A percentile compares a stretch with the other conserved stretches of the same genome.
phyloP scores from a whole-genome alignment of 805 yeast genomes.

The Saturnispora kantuleensis region DNA sequence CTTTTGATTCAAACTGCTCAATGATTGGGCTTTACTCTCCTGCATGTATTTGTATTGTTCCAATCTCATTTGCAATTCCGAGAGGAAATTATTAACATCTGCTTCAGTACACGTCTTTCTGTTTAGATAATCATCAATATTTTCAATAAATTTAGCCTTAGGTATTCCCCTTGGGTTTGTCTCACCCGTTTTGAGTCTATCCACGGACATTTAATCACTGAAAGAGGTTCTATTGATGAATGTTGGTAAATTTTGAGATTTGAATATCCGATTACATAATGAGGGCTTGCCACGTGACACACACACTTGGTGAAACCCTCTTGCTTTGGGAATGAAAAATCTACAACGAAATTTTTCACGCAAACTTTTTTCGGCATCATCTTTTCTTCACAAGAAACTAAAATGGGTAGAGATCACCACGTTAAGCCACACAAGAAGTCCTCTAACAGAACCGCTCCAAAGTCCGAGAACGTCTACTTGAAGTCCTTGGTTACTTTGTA shows the following conservation, averaged over 20 bases:
- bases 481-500: constrained; percentile 94
- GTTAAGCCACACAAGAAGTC: constrained; percentile 92
- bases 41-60: constrained; percentile 91
- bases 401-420: constrained; percentile 97
- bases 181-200: constrained; percentile 37
- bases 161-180: constrained; percentile 94
- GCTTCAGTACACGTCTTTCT: constrained; percentile 25
- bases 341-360: background rate
- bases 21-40: constrained; percentile 38
- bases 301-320: background rate
- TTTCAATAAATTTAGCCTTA: constrained; percentile 86
- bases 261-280: too few species aligned
- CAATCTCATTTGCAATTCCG: constrained; percentile 73
- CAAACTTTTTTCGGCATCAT: background rate
- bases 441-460: constrained; percentile 98
- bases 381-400: constrained; percentile 14
- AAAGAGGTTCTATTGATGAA: background rate
- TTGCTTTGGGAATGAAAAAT: background rate
- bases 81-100: constrained; percentile 39
- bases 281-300: background rate
- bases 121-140: constrained; percentile 65
- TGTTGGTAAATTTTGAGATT: background rate
- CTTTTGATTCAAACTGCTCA: constrained; percentile 48
- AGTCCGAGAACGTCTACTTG: constrained; percentile 98
- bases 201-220: constrained; percentile 11